A percentile compares a stretch with the other conserved stretches of the same genome.
phyloP scores from a whole-genome alignment of 148 eudicot genomes.

The Fagopyrum homotropicum region DNA sequence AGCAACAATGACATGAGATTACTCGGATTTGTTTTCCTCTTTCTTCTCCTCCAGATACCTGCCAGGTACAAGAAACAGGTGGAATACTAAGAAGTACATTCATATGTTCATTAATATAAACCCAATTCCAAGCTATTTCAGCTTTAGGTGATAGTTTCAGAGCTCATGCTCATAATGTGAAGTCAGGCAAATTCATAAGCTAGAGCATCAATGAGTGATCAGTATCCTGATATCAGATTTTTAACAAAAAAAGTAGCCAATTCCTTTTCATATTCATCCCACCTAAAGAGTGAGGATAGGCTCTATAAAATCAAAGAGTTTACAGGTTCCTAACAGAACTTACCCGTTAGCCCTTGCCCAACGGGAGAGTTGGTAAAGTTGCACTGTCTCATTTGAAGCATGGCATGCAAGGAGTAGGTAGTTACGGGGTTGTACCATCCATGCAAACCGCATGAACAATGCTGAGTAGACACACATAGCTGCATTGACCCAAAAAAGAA shows the following conservation, averaged over 20 bases:
- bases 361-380: slow-evolving; percentile 90
- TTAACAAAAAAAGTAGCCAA: not conserved
- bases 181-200: not conserved
- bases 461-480: slow-evolving; percentile 88
- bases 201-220: not conserved
- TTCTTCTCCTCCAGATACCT: slow-evolving; percentile 10
- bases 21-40: not conserved
- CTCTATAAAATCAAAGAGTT: not conserved
- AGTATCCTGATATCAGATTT: not conserved
- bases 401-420: slow-evolving; percentile 84
- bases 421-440: slow-evolving; percentile 99
- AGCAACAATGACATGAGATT: not conserved
- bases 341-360: slow-evolving; percentile 90
- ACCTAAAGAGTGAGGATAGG: not conserved
- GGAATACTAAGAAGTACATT: not conserved
- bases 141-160: not conserved
- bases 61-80: not conserved
- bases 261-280: not conserved
- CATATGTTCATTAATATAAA: too few species aligned
- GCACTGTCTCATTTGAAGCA: slow-evolving; percentile 91
- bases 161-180: not conserved
- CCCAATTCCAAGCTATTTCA: not conserved
- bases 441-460: slow-evolving; percentile 94
- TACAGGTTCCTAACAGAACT: slow-evolving; percentile 7
- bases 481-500: slow-evolving; percentile 31